Evolutionary conservation across 345 rosid species (phyloP).

Genomic region (Euphorbia pulcherrima): DNA sequence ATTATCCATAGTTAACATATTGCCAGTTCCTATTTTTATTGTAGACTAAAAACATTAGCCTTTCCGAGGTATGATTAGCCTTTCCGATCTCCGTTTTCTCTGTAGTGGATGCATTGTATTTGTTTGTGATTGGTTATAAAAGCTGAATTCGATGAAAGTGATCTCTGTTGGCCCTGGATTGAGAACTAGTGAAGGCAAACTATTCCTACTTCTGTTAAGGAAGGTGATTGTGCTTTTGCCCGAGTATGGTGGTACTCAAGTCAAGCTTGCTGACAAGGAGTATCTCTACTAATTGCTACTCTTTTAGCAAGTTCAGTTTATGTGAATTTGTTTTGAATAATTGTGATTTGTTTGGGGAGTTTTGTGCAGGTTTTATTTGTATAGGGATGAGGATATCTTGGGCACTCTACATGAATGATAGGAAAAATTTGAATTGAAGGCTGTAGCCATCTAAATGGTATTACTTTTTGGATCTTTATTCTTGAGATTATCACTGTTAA

Average conservation of each 20-base stretch:
- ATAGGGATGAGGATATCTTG: conserved; percentile 75
- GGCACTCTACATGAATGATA: conserved; percentile 69
- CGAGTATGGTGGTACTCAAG: conserved; percentile 68
- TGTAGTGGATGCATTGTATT: too few relatives aligned
- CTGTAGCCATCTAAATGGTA: not conserved
- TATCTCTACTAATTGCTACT: too few relatives aligned
- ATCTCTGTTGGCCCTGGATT: conserved; percentile 73
- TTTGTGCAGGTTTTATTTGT: conserved; percentile 55
- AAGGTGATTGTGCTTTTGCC: conserved; percentile 92
- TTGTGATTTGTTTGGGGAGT: not conserved
- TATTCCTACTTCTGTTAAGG: conserved; percentile 63
- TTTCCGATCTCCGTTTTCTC: not conserved
- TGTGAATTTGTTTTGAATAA: not conserved
- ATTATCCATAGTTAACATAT: too few relatives aligned
- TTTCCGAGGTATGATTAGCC: conserved; percentile 40
- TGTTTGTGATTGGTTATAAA: conserved; percentile 26
- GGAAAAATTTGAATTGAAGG: not conserved
- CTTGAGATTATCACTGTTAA: not conserved
- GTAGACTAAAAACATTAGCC: too few relatives aligned
- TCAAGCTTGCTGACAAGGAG: conserved; percentile 83
- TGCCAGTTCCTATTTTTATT: too few relatives aligned
- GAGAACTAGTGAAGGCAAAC: conserved; percentile 55
- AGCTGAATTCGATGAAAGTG: conserved; percentile 81
- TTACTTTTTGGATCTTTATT: not conserved
- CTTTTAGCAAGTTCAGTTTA: not conserved